These are phyloP conservation scores for Platanthera guangdongensis DNA, from an alignment of 106 monocot genomes.

Conservation along the genomic window DNA sequence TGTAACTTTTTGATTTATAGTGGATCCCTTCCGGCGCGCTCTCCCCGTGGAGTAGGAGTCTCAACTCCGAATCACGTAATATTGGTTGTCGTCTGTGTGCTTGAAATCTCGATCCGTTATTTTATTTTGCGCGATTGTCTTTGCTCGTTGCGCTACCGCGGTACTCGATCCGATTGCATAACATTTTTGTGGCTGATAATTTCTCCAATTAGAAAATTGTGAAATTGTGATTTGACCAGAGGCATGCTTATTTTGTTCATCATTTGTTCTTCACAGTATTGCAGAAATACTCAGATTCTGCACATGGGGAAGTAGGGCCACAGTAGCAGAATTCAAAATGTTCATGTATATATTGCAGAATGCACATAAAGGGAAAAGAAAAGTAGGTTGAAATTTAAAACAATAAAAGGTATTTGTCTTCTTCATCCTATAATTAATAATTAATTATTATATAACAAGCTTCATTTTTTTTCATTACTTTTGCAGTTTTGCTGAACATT, in stretches of 20 bases:
- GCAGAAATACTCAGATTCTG: too few relatives aligned
- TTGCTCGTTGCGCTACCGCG: too few relatives aligned
- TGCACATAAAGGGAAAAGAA: not conserved
- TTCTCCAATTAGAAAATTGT: not conserved
- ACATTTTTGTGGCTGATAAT: not conserved
- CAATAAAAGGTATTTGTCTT: not conserved
- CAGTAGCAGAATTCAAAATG: not conserved
- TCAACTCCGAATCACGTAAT: too few relatives aligned
- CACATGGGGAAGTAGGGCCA: conserved; percentile 1
- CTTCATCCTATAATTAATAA: not conserved
- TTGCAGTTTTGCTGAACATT: too few relatives aligned
- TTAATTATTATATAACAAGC: not conserved
- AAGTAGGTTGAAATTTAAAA: not conserved
- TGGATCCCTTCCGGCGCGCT: too few relatives aligned
- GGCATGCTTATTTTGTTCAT: conserved; percentile 3
- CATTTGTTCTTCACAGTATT: not conserved
- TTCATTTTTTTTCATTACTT: not conserved
- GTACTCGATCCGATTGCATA: too few relatives aligned
- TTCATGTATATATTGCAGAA: not conserved
- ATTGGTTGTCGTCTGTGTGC: too few relatives aligned
- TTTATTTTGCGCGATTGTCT: too few relatives aligned
- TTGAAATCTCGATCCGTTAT: too few relatives aligned
- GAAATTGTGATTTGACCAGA: not conserved
- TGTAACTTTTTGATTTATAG: too few relatives aligned
- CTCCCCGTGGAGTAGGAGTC: too few relatives aligned